Evolutionary conservation across 371 early-diverging fungal genomes (phyloP).

Genomic region (Capillidium heterosporum): DNA sequence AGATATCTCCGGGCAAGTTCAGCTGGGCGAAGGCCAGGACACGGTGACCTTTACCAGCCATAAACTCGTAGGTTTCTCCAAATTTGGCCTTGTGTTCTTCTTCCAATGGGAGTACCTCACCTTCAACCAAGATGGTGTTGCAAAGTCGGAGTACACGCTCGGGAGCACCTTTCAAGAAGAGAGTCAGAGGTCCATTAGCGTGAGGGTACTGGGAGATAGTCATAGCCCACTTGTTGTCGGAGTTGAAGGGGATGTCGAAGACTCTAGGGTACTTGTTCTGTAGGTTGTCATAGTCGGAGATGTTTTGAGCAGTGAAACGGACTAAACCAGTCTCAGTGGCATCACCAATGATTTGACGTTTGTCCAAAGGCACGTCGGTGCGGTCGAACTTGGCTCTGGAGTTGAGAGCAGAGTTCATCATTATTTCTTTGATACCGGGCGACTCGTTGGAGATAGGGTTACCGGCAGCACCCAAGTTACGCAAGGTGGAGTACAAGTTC

Average conservation of each 20-base stretch:
- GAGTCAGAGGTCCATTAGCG: constrained; percentile 37
- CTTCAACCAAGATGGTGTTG: constrained; percentile 32
- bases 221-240: constrained; percentile 86
- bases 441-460: constrained; percentile 18
- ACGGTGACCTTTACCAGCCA: constrained; percentile 87
- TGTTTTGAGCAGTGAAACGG: constrained; percentile 49
- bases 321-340: constrained; percentile 85
- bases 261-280: constrained; percentile 54
- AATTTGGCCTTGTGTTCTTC: constrained; percentile 36
- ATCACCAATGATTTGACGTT: constrained; percentile 64
- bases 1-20: constrained; percentile 35
- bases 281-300: constrained; percentile 41
- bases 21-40: constrained; percentile 82
- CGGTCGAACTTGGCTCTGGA: constrained; percentile 73
- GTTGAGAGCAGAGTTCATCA: constrained; percentile 55
- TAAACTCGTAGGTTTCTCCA: constrained; percentile 50
- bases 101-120: constrained; percentile 25
- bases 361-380: constrained; percentile 55
- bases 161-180: constrained; percentile 87
- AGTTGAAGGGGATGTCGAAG: constrained; percentile 92
- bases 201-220: constrained; percentile 61
- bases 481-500: constrained; percentile 39
- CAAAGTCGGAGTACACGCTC: constrained; percentile 74
- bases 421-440: constrained; percentile 45
- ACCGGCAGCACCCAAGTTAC: constrained; percentile 18